Evolutionary conservation across 2,329 filamentous ascomycete species (phyloP).

Genomic region (Tympanopsis confertula): DNA sequence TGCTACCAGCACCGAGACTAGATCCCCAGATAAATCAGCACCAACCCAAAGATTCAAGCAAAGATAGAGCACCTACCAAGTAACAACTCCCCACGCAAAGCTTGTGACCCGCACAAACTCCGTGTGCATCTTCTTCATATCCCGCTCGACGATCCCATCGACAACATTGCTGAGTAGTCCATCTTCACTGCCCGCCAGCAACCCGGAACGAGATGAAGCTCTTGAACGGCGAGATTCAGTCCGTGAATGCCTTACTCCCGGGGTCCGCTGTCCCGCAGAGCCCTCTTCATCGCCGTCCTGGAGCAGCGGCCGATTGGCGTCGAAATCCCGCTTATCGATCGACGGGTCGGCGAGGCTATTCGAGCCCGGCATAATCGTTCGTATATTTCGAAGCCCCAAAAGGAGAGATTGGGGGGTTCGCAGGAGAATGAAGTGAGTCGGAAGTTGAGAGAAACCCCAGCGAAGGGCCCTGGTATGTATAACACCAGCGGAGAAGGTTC

Average conservation of each 20-base stretch:
- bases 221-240: too few species aligned
- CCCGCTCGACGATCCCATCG: slow-evolving; percentile 1
- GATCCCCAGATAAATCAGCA: not conserved
- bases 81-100: not conserved
- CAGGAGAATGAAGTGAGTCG: too few species aligned
- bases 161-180: not conserved
- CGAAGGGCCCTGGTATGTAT: too few species aligned
- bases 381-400: too few species aligned
- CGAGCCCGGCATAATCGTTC: too few species aligned
- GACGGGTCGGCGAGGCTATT: too few species aligned
- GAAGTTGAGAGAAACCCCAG: too few species aligned
- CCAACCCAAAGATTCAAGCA: not conserved
- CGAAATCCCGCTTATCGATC: slow-evolving; percentile 1
- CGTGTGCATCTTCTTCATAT: not conserved
- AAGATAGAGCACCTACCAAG: not conserved
- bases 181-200: not conserved
- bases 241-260: too few species aligned
- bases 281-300: not conserved
- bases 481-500: too few species aligned
- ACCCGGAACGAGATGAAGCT: too few species aligned
- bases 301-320: not conserved
- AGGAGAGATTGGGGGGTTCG: too few species aligned
- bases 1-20: slow-evolving; percentile 1
- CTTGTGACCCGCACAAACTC: not conserved
- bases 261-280: too few species aligned